phyloP scores from a whole-genome alignment of 768 basidiomycete genomes.

The Mycena haematopus region DNA sequence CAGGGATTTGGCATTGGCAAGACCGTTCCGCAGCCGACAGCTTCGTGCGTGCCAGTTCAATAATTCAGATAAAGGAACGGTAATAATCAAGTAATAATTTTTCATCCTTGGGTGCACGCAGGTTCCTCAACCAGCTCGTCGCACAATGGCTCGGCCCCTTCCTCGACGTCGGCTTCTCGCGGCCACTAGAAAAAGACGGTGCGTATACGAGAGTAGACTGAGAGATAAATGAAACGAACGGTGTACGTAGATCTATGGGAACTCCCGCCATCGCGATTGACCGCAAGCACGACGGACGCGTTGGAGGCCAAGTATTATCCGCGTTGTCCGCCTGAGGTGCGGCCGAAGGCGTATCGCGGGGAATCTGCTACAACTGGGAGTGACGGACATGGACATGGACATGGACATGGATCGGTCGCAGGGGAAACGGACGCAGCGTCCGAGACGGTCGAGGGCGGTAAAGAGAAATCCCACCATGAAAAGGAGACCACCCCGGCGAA shows the following conservation, averaged over 20 bases:
- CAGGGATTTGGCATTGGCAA: slow-evolving; percentile 33
- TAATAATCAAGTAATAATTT: too few species aligned
- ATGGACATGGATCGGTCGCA: too few species aligned
- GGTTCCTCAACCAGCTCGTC: slow-evolving; percentile 52
- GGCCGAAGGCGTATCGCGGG: slow-evolving; percentile 44
- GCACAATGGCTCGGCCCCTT: slow-evolving; percentile 64
- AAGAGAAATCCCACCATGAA: slow-evolving; percentile 21
- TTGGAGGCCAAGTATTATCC: slow-evolving; percentile 55
- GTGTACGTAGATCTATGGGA: slow-evolving; percentile 56
- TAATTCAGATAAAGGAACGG: too few species aligned
- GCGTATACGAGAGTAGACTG: too few species aligned
- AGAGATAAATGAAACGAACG: too few species aligned
- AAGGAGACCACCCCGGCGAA: slow-evolving; percentile 1
- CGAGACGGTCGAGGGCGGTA: slow-evolving; percentile 6
- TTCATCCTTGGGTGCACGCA: slow-evolving; percentile 24
- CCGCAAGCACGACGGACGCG: slow-evolving; percentile 45
- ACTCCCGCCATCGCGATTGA: slow-evolving; percentile 47
- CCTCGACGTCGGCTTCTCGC: slow-evolving; percentile 61
- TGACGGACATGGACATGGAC: too few species aligned
- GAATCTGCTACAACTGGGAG: background rate
- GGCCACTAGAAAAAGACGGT: slow-evolving; percentile 66
- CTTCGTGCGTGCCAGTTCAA: slow-evolving; percentile 40
- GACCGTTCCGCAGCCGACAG: slow-evolving; percentile 30
- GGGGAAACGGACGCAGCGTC: slow-evolving; percentile 18
- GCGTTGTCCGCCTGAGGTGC: slow-evolving; percentile 56